Evolutionary conservation across 345 rosid genomes (phyloP).

Genomic region (Erucastrum elatum): DNA sequence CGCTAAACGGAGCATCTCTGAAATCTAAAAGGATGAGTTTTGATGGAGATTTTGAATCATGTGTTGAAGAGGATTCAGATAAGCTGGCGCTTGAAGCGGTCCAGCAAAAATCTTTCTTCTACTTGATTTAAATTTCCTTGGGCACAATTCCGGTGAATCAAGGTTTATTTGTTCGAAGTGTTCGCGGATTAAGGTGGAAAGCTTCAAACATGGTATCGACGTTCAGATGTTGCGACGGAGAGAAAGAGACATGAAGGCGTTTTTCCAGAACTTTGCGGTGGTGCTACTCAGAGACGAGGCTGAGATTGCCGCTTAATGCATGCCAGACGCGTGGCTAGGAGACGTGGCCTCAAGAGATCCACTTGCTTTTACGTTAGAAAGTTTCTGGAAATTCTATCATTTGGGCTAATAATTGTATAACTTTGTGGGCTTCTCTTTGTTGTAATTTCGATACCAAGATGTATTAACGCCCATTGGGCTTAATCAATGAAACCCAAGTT

Average conservation of each 20-base stretch:
- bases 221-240: not conserved
- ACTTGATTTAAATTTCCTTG: not conserved
- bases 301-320: not conserved
- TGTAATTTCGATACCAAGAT: no score
- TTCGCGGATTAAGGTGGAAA: not conserved
- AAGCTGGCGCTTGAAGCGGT: not conserved
- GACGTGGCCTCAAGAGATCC: not conserved
- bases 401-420: no score
- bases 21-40: not conserved
- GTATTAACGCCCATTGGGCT: no score
- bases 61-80: not conserved
- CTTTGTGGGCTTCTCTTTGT: no score
- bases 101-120: not conserved
- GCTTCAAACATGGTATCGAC: not conserved
- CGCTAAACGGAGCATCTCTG: not conserved
- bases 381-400: not conserved
- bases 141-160: not conserved
- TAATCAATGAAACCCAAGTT: no score
- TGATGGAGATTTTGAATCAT: not conserved
- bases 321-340: not conserved
- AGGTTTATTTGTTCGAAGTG: not conserved
- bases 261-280: not conserved
- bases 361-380: not conserved
- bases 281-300: not conserved
- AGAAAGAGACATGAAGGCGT: not conserved